Evolutionary conservation across 176 grass and related monocot genomes (phyloP).

Genomic region (Carex scoparia): DNA sequence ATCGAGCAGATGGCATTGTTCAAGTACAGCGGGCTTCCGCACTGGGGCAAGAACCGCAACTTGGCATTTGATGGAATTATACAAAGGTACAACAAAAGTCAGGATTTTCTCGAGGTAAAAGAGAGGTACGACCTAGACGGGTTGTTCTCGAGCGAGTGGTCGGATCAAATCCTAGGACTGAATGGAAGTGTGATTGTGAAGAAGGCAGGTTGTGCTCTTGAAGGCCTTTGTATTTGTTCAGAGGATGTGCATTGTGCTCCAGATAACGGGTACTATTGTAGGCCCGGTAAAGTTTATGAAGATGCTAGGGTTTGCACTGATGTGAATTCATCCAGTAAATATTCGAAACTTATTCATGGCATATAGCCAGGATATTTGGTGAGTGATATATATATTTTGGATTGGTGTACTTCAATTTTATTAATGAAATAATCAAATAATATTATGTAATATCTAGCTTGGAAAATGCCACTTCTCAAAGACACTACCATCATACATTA

Average conservation of each 20-base stretch:
- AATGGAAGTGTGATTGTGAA: slow-evolving; percentile 23
- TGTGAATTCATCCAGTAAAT: background rate
- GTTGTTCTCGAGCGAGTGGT: slow-evolving; percentile 44
- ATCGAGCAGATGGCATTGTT: slow-evolving; percentile 52
- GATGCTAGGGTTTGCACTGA: slow-evolving; percentile 47
- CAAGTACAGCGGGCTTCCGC: slow-evolving; percentile 53
- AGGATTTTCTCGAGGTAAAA: slow-evolving; percentile 39
- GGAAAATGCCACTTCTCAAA: too few relatives aligned
- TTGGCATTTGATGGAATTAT: slow-evolving; percentile 30
- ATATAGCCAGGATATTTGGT: background rate
- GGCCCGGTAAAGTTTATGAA: slow-evolving; percentile 33
- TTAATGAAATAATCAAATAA: too few relatives aligned
- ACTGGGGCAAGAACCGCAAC: slow-evolving; percentile 72
- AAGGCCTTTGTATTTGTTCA: slow-evolving; percentile 52
- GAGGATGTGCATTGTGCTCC: slow-evolving; percentile 42
- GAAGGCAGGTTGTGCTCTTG: slow-evolving; percentile 44
- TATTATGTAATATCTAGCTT: too few relatives aligned
- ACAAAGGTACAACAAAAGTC: slow-evolving; percentile 15
- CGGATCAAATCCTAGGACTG: slow-evolving; percentile 33
- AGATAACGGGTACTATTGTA: slow-evolving; percentile 35
- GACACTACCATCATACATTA: too few relatives aligned
- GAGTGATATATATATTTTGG: too few relatives aligned
- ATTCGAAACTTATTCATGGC: background rate
- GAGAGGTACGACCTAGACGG: slow-evolving; percentile 28
- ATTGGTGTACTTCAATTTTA: too few relatives aligned